These are phyloP conservation scores for Hypoxylon cercidicola DNA, from an alignment of 495 filamentous ascomycete genomes.

Conservation along the genomic window DNA sequence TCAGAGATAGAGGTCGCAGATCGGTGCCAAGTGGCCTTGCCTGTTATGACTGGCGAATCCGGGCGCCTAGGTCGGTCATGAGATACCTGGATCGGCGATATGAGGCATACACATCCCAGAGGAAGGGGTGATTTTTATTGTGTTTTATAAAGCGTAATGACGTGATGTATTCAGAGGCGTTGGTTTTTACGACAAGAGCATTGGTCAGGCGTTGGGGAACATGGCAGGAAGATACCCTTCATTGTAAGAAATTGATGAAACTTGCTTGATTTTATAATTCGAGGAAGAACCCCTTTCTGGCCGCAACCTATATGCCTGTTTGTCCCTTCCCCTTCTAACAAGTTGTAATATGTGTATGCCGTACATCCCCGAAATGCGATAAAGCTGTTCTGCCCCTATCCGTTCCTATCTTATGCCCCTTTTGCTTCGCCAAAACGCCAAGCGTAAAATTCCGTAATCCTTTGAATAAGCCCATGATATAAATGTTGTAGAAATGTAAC, in stretches of 20 bases:
- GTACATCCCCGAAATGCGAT: conserved; percentile 29
- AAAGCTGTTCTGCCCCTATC: conserved; percentile 9
- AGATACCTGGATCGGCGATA: background rate
- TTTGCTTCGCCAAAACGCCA: conserved; percentile 23
- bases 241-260: conserved; percentile 29
- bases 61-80: background rate
- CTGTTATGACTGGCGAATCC: conserved; percentile 8
- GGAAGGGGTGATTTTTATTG: no score
- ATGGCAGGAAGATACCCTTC: conserved; percentile 31
- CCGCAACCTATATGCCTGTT: background rate
- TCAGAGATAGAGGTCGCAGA: no score
- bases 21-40: background rate
- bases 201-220: conserved; percentile 19
- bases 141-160: background rate
- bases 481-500: background rate
- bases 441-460: background rate
- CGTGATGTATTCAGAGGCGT: background rate
- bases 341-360: conserved; percentile 15
- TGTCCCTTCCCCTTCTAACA: conserved; percentile 12
- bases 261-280: conserved; percentile 12
- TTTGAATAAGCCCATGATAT: no score
- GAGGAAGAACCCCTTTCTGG: conserved; percentile 6
- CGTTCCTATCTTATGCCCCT: conserved; percentile 24
- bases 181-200: conserved; percentile 16
- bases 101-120: no score